Percentiles rank a stretch among this genome's conserved stretches.
phyloP scores from a whole-genome alignment of 441 rosid genomes.

The Jatropha podagrica region DNA sequence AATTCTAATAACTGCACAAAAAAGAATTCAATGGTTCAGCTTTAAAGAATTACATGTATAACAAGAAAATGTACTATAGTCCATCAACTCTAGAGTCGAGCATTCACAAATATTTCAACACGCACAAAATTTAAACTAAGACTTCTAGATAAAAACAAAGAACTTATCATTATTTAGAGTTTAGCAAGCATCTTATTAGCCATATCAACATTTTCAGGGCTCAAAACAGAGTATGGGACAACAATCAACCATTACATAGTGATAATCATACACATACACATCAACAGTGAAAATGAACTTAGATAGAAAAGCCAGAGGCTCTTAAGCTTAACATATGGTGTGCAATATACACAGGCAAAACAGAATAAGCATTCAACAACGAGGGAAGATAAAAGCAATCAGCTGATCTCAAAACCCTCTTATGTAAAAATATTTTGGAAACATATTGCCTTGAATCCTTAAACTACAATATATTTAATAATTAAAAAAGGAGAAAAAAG shows the following conservation, averaged over 20 bases:
- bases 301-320: background rate
- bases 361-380: background rate
- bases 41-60: background rate
- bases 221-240: background rate
- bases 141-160: background rate
- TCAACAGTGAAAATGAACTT: background rate
- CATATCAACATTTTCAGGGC: background rate
- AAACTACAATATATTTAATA: background rate
- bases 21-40: background rate
- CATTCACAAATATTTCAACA: background rate
- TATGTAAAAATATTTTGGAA: background rate
- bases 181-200: background rate
- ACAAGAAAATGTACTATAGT: background rate
- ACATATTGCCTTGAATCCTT: background rate
- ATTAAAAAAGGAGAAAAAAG: background rate
- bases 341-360: background rate
- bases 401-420: background rate
- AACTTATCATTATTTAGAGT: background rate
- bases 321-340: background rate
- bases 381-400: background rate
- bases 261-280: background rate
- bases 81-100: background rate
- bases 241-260: slow-evolving; percentile 1
- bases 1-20: background rate
- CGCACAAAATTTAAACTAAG: background rate